Percentiles rank a stretch among this genome's conserved stretches.
phyloP scores from a whole-genome alignment of 2,329 filamentous ascomycete genomes.

The Lachnellula occidentalis region DNA sequence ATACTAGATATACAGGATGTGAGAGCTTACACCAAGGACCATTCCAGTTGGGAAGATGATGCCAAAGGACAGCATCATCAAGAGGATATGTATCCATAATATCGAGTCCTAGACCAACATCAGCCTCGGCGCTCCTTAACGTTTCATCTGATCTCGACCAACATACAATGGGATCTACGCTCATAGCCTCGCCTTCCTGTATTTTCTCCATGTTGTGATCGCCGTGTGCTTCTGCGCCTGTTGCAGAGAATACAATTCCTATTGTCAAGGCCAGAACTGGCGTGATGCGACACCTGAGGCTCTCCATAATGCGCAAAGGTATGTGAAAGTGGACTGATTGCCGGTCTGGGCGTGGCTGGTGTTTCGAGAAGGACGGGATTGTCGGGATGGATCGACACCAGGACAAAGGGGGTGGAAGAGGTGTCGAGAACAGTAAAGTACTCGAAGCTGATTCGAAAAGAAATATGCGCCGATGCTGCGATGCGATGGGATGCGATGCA shows the following conservation, averaged over 20 bases:
- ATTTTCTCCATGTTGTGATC: conserved; percentile 53
- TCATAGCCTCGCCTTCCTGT: conserved; percentile 62
- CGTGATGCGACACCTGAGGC: conserved; percentile 10
- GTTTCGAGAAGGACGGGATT: background rate
- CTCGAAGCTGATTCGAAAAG: background rate
- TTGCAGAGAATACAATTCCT: conserved; percentile 15
- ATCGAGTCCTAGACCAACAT: conserved; percentile 59
- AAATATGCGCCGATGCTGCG: background rate
- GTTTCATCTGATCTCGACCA: background rate
- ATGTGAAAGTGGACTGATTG: background rate
- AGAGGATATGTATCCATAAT: conserved; percentile 89
- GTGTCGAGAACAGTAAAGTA: conserved; percentile 9
- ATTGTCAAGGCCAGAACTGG: conserved; percentile 6
- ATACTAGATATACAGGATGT: background rate
- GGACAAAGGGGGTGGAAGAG: background rate
- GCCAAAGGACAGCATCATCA: conserved; percentile 84
- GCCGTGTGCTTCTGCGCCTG: conserved; percentile 24
- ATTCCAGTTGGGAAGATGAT: conserved; percentile 91
- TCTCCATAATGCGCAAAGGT: conserved; percentile 7
- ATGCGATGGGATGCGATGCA: background rate
- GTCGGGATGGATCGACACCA: background rate
- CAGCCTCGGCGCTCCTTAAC: conserved; percentile 24
- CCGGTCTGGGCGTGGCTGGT: background rate
- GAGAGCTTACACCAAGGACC: conserved; percentile 73
- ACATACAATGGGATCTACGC: conserved; percentile 67